Conservation (phyloP, 257 asterid genomes). For the Fraxinus excelsior region DNA sequence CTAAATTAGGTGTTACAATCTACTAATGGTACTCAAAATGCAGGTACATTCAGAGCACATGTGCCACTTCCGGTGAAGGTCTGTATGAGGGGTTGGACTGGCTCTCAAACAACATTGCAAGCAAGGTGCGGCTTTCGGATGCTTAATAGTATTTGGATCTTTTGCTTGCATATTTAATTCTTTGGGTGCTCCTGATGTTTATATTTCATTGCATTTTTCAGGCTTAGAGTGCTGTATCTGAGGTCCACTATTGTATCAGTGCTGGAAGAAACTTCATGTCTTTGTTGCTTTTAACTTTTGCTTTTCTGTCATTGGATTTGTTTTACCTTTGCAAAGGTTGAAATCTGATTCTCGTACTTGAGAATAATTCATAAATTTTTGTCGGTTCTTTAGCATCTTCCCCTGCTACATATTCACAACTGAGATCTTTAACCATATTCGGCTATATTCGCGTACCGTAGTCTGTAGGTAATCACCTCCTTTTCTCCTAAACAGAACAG, state of each 20-base stretch:
- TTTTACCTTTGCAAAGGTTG: constrained; percentile 12
- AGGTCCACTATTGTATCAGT: neutral
- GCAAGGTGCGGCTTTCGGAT: constrained; percentile 32
- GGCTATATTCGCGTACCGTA: too few species aligned
- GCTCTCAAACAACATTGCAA: constrained; percentile 52
- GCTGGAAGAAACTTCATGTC: constrained; percentile 7
- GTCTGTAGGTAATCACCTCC: too few species aligned
- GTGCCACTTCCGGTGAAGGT: constrained; percentile 53
- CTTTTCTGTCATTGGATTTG: constrained; percentile 11
- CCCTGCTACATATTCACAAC: neutral
- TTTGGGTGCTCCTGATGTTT: neutral
- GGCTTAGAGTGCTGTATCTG: constrained; percentile 23
- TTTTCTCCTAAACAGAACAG: too few species aligned
- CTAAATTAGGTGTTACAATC: neutral
- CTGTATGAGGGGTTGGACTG: constrained; percentile 50
- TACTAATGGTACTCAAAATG: constrained; percentile 12
- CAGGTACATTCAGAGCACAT: constrained; percentile 54
- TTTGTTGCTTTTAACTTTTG: constrained; percentile 16
- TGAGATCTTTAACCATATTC: neutral
- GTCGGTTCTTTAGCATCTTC: neutral
- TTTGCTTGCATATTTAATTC: neutral
- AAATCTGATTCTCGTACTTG: constrained; percentile 18
- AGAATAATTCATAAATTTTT: constrained; percentile 28
- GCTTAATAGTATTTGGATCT: neutral
- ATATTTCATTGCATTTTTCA: constrained; percentile 18